Conservation (phyloP, 768 basidiomycete genomes). For the Boletus rubescentipes region DNA sequence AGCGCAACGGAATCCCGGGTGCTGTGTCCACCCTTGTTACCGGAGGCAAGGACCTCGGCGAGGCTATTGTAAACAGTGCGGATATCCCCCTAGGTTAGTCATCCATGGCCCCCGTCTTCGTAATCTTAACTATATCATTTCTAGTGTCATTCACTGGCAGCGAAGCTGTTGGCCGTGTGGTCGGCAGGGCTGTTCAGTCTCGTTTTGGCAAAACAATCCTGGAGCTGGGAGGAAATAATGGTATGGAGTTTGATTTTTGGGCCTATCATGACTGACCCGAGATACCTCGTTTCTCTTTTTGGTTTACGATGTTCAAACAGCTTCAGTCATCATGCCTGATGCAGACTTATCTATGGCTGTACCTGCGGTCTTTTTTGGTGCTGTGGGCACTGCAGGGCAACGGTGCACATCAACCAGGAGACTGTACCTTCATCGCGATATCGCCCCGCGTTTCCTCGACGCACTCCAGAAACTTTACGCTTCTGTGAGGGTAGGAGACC, state of each 20-base stretch:
- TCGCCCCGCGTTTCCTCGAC: slow-evolving; percentile 74
- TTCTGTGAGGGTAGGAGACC: slow-evolving; percentile 79
- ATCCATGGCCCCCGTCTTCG: background rate
- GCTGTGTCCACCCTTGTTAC: slow-evolving; percentile 81
- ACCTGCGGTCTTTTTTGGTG: slow-evolving; percentile 90
- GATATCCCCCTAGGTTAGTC: slow-evolving; percentile 75
- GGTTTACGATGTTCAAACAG: slow-evolving; percentile 40
- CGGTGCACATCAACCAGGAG: slow-evolving; percentile 92
- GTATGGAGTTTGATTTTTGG: slow-evolving; percentile 39
- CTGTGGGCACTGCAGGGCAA: slow-evolving; percentile 76
- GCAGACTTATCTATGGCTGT: slow-evolving; percentile 90
- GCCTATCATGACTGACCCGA: slow-evolving; percentile 17
- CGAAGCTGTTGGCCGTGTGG: slow-evolving; percentile 80
- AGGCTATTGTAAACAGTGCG: slow-evolving; percentile 68
- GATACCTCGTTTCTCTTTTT: slow-evolving; percentile 19
- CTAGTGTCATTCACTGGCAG: slow-evolving; percentile 95
- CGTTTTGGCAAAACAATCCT: slow-evolving; percentile 89
- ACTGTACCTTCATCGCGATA: slow-evolving; percentile 80
- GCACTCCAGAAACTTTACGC: slow-evolving; percentile 74
- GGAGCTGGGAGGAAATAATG: slow-evolving; percentile 95
- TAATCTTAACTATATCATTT: background rate
- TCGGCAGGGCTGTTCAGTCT: slow-evolving; percentile 84
- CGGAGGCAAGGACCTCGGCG: slow-evolving; percentile 80
- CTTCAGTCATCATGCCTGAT: slow-evolving; percentile 90
- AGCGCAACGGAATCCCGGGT: slow-evolving; percentile 79